These are phyloP conservation scores for Eremomyces bilateralis DNA, from an alignment of 495 filamentous ascomycete genomes.

Conservation along the genomic window DNA sequence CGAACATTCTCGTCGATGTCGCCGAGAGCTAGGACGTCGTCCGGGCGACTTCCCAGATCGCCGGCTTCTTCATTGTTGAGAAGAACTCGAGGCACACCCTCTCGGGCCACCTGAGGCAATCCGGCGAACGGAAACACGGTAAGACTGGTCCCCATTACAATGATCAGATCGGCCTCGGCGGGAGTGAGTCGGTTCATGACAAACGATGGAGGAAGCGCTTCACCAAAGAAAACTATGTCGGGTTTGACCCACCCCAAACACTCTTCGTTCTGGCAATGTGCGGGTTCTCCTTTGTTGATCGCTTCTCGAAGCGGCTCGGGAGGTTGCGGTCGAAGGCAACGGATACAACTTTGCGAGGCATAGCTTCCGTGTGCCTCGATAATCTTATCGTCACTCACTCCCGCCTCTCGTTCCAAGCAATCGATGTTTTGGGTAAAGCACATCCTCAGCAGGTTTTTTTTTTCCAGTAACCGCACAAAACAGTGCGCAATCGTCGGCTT, in stretches of 20 bases:
- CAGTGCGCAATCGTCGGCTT: conserved; percentile 64
- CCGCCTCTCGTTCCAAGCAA: conserved; percentile 73
- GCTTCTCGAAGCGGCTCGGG: conserved; percentile 47
- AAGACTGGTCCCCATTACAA: conserved; percentile 84
- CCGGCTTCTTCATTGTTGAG: conserved; percentile 83
- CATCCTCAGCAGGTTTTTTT: conserved; percentile 59
- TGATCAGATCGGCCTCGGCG: conserved; percentile 48
- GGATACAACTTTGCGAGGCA: conserved; percentile 71
- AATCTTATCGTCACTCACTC: conserved; percentile 58
- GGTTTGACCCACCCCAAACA: conserved; percentile 73
- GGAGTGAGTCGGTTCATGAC: conserved; percentile 33
- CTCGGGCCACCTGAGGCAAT: conserved; percentile 39
- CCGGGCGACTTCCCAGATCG: conserved; percentile 45
- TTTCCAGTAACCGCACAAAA: conserved; percentile 53
- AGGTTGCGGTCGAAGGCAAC: conserved; percentile 53
- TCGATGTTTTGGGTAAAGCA: conserved; percentile 97
- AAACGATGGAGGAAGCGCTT: conserved; percentile 48
- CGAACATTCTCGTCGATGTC: conserved; percentile 72
- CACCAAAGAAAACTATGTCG: conserved; percentile 90
- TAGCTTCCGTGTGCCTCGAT: conserved; percentile 94
- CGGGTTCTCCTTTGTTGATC: conserved; percentile 39
- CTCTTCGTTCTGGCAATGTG: conserved; percentile 30
- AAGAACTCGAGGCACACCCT: conserved; percentile 49
- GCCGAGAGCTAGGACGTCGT: conserved; percentile 55
- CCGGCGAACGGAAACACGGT: conserved; percentile 76